Conservation (phyloP, 2,329 filamentous ascomycete genomes). For the Venturia nashicola region DNA sequence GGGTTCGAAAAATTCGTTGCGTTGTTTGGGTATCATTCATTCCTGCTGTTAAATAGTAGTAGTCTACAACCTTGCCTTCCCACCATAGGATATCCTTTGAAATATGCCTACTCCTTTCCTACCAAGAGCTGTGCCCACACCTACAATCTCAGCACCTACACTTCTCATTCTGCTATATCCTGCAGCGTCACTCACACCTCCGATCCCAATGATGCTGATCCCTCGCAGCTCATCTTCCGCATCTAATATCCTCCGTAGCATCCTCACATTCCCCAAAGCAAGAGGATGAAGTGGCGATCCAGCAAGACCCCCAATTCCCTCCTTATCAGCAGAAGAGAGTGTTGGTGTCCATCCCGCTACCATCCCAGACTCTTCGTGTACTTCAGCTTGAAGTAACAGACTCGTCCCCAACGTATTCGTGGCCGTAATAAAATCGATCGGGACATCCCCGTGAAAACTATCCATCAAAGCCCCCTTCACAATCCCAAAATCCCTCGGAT, state of each 20-base stretch:
- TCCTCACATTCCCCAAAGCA: constrained; percentile 63
- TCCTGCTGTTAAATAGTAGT: too few relatives aligned
- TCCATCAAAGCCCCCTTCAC: constrained; percentile 41
- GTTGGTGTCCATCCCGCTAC: constrained; percentile 17
- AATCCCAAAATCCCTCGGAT: constrained; percentile 49
- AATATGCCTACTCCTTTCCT: constrained; percentile 51
- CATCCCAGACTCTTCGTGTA: neutral
- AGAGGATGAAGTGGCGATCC: constrained; percentile 61
- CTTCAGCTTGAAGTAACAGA: constrained; percentile 38
- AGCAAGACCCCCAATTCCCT: constrained; percentile 58
- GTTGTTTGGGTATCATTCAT: too few relatives aligned
- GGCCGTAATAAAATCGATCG: constrained; percentile 52
- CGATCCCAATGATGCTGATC: constrained; percentile 58
- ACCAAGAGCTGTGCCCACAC: constrained; percentile 57
- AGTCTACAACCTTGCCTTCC: neutral
- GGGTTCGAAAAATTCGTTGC: too few relatives aligned
- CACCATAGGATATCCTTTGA: constrained; percentile 34
- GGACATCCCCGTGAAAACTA: constrained; percentile 11
- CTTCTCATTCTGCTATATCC: constrained; percentile 54
- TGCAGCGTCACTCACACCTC: constrained; percentile 53
- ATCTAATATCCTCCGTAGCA: constrained; percentile 49
- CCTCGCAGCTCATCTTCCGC: constrained; percentile 33
- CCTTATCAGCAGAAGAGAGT: constrained; percentile 39
- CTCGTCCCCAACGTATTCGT: constrained; percentile 64
- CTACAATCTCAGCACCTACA: constrained; percentile 56